phyloP scores from a whole-genome alignment of 164 flowering plant genomes.

The Cinnamomum micranthum region DNA sequence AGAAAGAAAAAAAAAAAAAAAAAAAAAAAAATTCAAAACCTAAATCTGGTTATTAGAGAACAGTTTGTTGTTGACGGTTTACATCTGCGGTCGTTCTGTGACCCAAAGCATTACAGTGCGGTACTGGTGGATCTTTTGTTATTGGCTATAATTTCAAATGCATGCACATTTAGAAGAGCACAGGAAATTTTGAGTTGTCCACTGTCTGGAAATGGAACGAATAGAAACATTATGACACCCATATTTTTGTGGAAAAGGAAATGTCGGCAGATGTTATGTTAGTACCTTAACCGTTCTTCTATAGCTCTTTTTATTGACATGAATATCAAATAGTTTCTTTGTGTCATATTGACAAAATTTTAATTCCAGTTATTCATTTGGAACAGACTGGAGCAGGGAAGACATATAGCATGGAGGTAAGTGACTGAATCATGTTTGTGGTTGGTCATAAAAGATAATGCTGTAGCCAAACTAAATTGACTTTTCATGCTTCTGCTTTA shows the following conservation, averaged over 20 bases:
- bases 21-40: too few species aligned
- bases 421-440: neutral
- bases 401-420: slow-evolving; percentile 93
- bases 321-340: neutral
- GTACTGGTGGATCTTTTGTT: too few species aligned
- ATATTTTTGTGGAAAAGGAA: neutral
- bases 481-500: neutral
- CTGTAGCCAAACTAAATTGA: too few species aligned
- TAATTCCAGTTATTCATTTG: slow-evolving; percentile 12
- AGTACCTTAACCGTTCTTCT: neutral
- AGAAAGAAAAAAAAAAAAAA: too few species aligned
- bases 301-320: neutral
- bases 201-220: neutral
- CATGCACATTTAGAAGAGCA: neutral
- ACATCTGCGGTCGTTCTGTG: too few species aligned
- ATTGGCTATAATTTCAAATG: too few species aligned
- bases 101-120: too few species aligned
- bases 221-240: neutral
- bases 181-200: neutral
- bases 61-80: too few species aligned
- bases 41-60: too few species aligned
- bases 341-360: neutral
- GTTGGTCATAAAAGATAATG: too few species aligned
- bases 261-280: neutral
- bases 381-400: slow-evolving; percentile 95